Conservation (phyloP, 768 basidiomycete genomes). For the Leucocoprinus sp. region DNA sequence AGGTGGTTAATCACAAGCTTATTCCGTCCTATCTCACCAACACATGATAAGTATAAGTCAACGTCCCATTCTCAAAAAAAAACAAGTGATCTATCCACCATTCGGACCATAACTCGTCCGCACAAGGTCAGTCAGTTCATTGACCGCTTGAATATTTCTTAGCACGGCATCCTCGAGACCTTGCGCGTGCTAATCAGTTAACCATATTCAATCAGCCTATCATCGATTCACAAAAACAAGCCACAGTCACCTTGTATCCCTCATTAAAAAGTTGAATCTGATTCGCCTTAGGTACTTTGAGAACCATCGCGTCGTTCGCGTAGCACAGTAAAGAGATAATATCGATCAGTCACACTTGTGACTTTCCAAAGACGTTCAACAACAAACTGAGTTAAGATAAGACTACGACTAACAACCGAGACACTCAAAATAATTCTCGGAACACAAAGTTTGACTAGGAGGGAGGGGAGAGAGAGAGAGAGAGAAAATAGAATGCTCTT, state of each 20-base stretch:
- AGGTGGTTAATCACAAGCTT: conserved; percentile 98
- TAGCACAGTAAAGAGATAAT: not conserved
- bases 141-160: conserved; percentile 93
- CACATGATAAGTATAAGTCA: conserved; percentile 9
- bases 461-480: too few relatives aligned
- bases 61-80: conserved; percentile 1
- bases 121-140: conserved; percentile 89
- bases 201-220: conserved; percentile 7
- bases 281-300: conserved; percentile 88
- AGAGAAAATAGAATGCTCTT: not conserved
- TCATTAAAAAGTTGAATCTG: conserved; percentile 94
- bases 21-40: conserved; percentile 63
- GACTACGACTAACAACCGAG: too few relatives aligned
- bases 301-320: conserved; percentile 50
- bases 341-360: not conserved
- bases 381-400: too few relatives aligned
- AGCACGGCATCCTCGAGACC: conserved; percentile 97
- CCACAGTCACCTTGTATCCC: conserved; percentile 71
- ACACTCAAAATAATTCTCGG: too few relatives aligned
- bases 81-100: conserved; percentile 43
- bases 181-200: conserved; percentile 46
- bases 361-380: too few relatives aligned
- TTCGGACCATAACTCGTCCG: conserved; percentile 96
- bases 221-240: not conserved
- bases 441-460: too few relatives aligned